Conservation (phyloP, 2,329 filamentous ascomycete genomes). For the Trichoderma breve region DNA sequence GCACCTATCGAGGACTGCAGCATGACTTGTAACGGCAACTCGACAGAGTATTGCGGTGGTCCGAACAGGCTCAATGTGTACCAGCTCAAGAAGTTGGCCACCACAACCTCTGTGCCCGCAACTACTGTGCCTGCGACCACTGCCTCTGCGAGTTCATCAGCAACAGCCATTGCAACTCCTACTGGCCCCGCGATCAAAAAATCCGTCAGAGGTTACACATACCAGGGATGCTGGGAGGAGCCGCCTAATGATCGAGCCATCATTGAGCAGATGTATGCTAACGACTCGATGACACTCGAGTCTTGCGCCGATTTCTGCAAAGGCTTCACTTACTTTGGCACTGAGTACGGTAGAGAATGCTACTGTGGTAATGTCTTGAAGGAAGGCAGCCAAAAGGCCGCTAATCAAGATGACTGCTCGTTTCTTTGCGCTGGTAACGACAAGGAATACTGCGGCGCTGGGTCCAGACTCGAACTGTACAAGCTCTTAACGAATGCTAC, state of each 20-base stretch:
- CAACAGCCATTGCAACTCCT: slow-evolving; percentile 28
- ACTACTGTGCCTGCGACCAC: slow-evolving; percentile 13
- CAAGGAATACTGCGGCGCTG: slow-evolving; percentile 37
- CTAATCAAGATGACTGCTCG: slow-evolving; percentile 34
- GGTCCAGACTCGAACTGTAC: slow-evolving; percentile 27
- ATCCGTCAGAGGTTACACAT: slow-evolving; percentile 28
- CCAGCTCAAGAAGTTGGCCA: slow-evolving; percentile 21
- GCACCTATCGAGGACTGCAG: slow-evolving; percentile 34
- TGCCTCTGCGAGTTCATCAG: not conserved
- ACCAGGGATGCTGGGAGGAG: slow-evolving; percentile 40
- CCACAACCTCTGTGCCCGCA: slow-evolving; percentile 28
- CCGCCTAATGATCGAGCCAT: slow-evolving; percentile 34
- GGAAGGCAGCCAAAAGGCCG: slow-evolving; percentile 28
- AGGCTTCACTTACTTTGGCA: slow-evolving; percentile 33
- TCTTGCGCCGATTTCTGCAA: slow-evolving; percentile 33
- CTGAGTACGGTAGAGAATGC: slow-evolving; percentile 39
- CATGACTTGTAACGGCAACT: slow-evolving; percentile 39
- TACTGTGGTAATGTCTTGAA: slow-evolving; percentile 38
- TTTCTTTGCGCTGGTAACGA: slow-evolving; percentile 35
- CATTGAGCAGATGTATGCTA: slow-evolving; percentile 28
- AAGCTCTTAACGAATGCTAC: slow-evolving; percentile 19
- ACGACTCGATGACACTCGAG: slow-evolving; percentile 38
- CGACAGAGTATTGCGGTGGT: slow-evolving; percentile 39
- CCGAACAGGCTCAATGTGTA: slow-evolving; percentile 36
- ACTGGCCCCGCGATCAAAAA: slow-evolving; percentile 14